Percentiles rank a stretch among this genome's conserved stretches.
These are phyloP conservation scores for Trypanosoma caninum DNA, from an alignment of 208 protist species.

Conservation along the genomic window DNA sequence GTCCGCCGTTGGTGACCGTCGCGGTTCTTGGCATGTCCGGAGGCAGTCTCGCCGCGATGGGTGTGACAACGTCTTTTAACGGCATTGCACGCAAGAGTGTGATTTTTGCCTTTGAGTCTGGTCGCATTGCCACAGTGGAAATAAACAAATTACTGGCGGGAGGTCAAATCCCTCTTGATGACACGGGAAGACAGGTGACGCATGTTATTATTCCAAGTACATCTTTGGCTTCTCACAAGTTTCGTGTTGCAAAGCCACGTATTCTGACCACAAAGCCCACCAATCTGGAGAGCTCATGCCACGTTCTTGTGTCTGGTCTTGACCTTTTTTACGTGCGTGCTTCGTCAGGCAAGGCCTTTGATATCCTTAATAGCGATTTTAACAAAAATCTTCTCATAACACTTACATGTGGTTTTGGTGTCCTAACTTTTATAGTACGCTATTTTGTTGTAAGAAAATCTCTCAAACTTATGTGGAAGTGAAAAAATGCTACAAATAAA, in stretches of 20 bases:
- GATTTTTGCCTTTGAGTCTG: conserved; percentile 74
- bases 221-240: conserved; percentile 58
- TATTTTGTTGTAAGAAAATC: conserved; percentile 74
- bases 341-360: conserved; percentile 87
- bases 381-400: conserved; percentile 81
- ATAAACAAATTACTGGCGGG: conserved; percentile 59
- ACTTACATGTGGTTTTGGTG: conserved; percentile 55
- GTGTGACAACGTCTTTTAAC: conserved; percentile 76
- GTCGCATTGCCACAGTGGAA: conserved; percentile 71
- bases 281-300: conserved; percentile 81
- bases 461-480: conserved; percentile 69
- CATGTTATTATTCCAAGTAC: conserved; percentile 71
- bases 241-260: conserved; percentile 52
- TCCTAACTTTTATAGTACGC: conserved; percentile 51
- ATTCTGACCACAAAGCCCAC: conserved; percentile 69
- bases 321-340: conserved; percentile 91
- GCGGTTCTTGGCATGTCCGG: conserved; percentile 65
- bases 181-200: conserved; percentile 40
- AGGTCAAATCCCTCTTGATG: conserved; percentile 52
- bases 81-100: conserved; percentile 80
- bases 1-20: conserved; percentile 62
- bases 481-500: conserved; percentile 4
- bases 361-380: conserved; percentile 91
- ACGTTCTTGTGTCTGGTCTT: conserved; percentile 77
- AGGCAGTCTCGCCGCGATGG: conserved; percentile 54